Evolutionary conservation across 2,329 filamentous ascomycete genomes (phyloP), one percentile per base, ranked within the genome.

Genomic region (Alternaria tenuissima): DNA sequence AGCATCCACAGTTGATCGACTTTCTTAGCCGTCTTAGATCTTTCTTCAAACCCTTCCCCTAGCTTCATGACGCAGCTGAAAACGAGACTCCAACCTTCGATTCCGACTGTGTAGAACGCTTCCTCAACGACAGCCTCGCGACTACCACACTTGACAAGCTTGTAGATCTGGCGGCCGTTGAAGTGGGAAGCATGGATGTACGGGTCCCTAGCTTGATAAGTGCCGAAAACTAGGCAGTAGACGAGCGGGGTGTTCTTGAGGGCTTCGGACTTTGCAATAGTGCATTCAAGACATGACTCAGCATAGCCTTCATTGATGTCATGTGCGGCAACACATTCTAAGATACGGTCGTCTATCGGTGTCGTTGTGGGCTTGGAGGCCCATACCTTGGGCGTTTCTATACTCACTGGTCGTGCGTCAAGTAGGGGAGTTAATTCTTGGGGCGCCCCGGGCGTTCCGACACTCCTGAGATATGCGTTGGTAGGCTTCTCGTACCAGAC

Each of bases 401-500:
- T 53, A 18, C 61, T 67, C 11, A 65, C 51, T 1, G 73, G 70
- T 12, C 61, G 52, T 4, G 67, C 53, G 26, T 67, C 63, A 4
- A 62, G 48, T 4, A 71, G 32, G 14, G 62, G 43, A 4, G 54
- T n/a, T 3, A 72, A 53, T 34, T 65, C 65, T 12, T 68, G 30
- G 12, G 57, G 42, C 7, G 67, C 56, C 7, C 52, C 43, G 7
- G 56, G 47, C 4, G 48, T 24, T 1, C 41, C 59, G 55, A 70
- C 64, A 2, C 60, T 61, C 42, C 58, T 53, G 1, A 74, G 51
- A 14, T 61, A 43, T 3, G 59, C 24, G 22, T 55, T 63, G 6
- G 39, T 59, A 0, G 74, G 74, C 57, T 73, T 76, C 44, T 69
- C 59, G 28, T 78, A 76, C 75, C 76, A 78, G 1, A 62, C 30